Conservation (phyloP, 2,329 filamentous ascomycete species). For the Trichophyton equinum region DNA sequence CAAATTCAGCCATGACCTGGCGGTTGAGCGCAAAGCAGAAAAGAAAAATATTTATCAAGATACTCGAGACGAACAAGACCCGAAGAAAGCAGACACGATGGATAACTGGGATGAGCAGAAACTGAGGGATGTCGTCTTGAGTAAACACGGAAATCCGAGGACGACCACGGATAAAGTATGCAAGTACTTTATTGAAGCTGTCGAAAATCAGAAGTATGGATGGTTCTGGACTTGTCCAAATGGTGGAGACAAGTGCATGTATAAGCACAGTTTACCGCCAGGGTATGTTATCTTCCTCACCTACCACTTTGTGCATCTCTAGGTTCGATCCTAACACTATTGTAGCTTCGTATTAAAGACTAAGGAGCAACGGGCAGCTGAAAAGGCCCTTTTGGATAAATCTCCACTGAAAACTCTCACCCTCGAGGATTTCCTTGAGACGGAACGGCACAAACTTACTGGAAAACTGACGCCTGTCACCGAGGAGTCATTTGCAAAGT, state of each 20-base stretch:
- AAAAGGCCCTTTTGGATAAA: conserved; percentile 94
- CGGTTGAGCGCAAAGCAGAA: conserved; percentile 78
- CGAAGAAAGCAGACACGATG: conserved; percentile 71
- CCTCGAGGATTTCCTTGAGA: conserved; percentile 93
- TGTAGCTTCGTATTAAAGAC: conserved; percentile 88
- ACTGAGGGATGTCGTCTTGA: conserved; percentile 74
- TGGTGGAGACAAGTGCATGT: conserved; percentile 95
- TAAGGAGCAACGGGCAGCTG: conserved; percentile 86
- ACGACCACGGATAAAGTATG: conserved; percentile 97
- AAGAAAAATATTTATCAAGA: conserved; percentile 91
- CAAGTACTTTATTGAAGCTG: conserved; percentile 95
- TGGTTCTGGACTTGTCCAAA: conserved; percentile 99
- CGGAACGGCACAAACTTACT: conserved; percentile 86
- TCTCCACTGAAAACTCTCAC: conserved; percentile 88
- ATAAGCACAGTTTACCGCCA: conserved; percentile 85
- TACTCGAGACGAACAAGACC: conserved; percentile 56
- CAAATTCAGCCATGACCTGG: conserved; percentile 90
- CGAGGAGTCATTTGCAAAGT: conserved; percentile 82
- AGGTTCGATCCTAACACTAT: conserved; percentile 13
- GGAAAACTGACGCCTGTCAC: conserved; percentile 89
- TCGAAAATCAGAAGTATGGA: conserved; percentile 96
- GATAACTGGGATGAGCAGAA: conserved; percentile 98
- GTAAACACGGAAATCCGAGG: conserved; percentile 93
- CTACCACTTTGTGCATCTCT: not conserved
- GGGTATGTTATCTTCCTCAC: conserved; percentile 50